Evolutionary conservation across 345 rosid species (phyloP).

Genomic region (Psidium friedrichsthalianum): DNA sequence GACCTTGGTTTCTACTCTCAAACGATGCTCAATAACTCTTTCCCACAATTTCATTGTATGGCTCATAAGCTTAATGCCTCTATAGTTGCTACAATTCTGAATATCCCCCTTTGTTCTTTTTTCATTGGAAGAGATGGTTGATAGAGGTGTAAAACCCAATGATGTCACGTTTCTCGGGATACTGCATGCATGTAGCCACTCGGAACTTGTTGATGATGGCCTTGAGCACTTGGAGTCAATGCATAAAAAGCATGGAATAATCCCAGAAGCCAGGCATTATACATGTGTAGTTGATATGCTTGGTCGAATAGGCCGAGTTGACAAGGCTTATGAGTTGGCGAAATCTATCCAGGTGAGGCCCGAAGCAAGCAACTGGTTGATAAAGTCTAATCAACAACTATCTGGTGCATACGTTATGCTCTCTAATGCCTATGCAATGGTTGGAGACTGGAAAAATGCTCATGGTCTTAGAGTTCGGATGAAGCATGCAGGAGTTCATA

Average conservation of each 20-base stretch:
- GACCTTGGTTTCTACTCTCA: too few species aligned
- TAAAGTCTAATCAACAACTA: conserved; percentile 46
- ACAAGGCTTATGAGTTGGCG: conserved; percentile 55
- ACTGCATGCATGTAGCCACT: conserved; percentile 76
- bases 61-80: too few species aligned
- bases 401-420: conserved; percentile 55
- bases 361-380: conserved; percentile 37
- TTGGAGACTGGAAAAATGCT: conserved; percentile 61
- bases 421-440: conserved; percentile 47
- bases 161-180: conserved; percentile 60
- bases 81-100: too few species aligned
- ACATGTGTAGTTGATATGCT: conserved; percentile 79
- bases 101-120: too few species aligned
- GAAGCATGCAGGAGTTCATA: conserved; percentile 46
- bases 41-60: too few species aligned
- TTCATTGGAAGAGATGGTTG: too few species aligned
- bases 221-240: conserved; percentile 36
- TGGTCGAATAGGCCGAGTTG: conserved; percentile 60
- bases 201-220: conserved; percentile 64
- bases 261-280: conserved; percentile 54
- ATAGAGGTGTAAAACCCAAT: conserved; percentile 47
- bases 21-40: too few species aligned
- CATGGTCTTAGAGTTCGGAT: conserved; percentile 43
- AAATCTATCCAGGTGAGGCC: conserved; percentile 26
- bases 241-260: conserved; percentile 33